These are phyloP conservation scores for Aegilops tauschii DNA, from an alignment of 176 grass and related monocot genomes.

Conservation along the genomic window DNA sequence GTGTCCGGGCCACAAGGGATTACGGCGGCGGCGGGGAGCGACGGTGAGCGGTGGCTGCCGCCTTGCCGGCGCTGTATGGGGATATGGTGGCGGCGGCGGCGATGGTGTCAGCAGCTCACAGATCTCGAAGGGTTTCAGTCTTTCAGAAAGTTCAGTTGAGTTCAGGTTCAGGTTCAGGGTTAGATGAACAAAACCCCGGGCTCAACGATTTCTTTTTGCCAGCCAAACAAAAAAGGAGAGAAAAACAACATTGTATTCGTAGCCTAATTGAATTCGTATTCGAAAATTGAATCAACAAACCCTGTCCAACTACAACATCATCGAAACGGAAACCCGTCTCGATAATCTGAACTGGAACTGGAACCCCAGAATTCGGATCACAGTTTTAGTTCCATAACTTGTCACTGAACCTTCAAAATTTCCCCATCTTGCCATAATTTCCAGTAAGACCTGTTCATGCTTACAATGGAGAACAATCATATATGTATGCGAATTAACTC, in stretches of 20 bases:
- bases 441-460: neutral
- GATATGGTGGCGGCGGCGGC: neutral
- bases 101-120: neutral
- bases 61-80: neutral
- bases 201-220: no score
- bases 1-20: neutral
- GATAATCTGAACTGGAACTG: neutral
- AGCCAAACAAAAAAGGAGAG: no score
- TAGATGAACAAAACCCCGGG: no score
- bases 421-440: neutral
- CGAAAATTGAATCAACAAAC: neutral
- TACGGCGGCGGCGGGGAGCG: neutral
- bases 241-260: no score
- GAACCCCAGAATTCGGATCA: neutral
- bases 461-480: neutral
- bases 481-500: constrained; percentile 11
- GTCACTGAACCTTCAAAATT: neutral
- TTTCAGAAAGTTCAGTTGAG: neutral
- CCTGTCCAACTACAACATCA: neutral
- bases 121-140: neutral
- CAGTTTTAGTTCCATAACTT: neutral
- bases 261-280: neutral
- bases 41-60: neutral
- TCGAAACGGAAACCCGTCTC: neutral
- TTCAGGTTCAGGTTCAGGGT: neutral